phyloP scores from a whole-genome alignment of 179 eudicot species.

The Amaranthus tricolor region DNA sequence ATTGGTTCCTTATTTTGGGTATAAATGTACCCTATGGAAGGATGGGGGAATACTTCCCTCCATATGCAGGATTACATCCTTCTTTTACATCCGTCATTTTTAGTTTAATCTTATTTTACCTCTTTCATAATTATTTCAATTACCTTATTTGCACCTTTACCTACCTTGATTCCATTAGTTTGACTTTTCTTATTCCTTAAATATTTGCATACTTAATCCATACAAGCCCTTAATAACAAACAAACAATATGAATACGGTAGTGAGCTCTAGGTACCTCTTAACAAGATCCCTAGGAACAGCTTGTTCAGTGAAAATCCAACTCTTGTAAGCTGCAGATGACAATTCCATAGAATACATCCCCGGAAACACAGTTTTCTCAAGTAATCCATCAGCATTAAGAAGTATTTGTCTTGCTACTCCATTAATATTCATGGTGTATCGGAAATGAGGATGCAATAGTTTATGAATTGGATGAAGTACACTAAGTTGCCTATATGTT shows the following conservation, averaged over 20 bases:
- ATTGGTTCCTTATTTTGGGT: no score
- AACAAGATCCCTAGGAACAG: conserved; percentile 49
- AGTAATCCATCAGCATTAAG: conserved; percentile 41
- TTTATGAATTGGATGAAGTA: conserved; percentile 45
- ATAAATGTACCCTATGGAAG: no score
- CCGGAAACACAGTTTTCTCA: conserved; percentile 39
- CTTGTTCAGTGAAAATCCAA: conserved; percentile 50
- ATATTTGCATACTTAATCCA: no score
- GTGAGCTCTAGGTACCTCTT: conserved; percentile 34
- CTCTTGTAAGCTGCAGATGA: conserved; percentile 37
- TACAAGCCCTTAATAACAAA: no score
- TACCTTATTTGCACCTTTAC: no score
- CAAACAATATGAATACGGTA: background rate
- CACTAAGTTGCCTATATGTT: conserved; percentile 42
- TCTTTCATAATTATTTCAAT: no score
- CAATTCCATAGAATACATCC: conserved; percentile 38
- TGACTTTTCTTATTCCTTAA: no score
- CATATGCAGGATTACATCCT: no score
- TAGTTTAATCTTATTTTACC: no score
- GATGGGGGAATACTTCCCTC: no score
- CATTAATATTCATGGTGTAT: conserved; percentile 45
- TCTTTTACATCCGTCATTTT: no score
- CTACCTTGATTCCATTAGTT: no score
- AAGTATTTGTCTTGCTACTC: conserved; percentile 36
- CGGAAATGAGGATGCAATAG: conserved; percentile 46